phyloP scores from a whole-genome alignment of 192 early-diverging fungal genomes.

The Coemansia sp. region DNA sequence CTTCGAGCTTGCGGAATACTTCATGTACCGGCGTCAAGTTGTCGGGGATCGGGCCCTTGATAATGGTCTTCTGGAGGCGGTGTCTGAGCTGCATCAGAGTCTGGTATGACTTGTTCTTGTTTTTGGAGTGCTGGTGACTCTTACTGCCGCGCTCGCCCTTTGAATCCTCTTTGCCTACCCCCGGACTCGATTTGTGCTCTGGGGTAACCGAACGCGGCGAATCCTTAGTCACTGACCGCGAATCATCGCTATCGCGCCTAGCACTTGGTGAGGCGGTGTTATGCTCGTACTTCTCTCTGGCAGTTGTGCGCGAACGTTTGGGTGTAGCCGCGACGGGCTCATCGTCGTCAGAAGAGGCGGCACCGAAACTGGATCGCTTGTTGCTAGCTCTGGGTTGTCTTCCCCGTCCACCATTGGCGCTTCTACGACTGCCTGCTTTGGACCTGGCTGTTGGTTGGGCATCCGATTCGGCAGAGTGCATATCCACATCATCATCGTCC shows the following conservation, averaged over 20 bases:
- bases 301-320: conserved; percentile 49
- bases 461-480: conserved; percentile 37
- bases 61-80: conserved; percentile 53
- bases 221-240: conserved; percentile 34
- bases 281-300: conserved; percentile 5
- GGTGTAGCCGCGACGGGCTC: conserved; percentile 34
- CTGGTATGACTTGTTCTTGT: conserved; percentile 38
- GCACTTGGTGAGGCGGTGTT: conserved; percentile 24
- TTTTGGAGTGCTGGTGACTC: conserved; percentile 34
- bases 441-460: conserved; percentile 8
- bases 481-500: conserved; percentile 43
- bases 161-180: conserved; percentile 26
- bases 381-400: conserved; percentile 19
- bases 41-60: conserved; percentile 43
- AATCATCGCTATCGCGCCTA: conserved; percentile 33
- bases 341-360: conserved; percentile 39
- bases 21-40: conserved; percentile 44
- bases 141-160: conserved; percentile 29
- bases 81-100: conserved; percentile 53
- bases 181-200: conserved; percentile 12
- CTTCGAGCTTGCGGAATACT: conserved; percentile 50
- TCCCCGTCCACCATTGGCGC: conserved; percentile 27
- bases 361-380: conserved; percentile 43
- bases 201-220: conserved; percentile 34
- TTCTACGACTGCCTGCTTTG: conserved; percentile 9